Evolutionary conservation across 2,329 filamentous ascomycete genomes (phyloP), one percentile per base, ranked within the genome.

Genomic region (Chrysoporthe cubensis): DNA sequence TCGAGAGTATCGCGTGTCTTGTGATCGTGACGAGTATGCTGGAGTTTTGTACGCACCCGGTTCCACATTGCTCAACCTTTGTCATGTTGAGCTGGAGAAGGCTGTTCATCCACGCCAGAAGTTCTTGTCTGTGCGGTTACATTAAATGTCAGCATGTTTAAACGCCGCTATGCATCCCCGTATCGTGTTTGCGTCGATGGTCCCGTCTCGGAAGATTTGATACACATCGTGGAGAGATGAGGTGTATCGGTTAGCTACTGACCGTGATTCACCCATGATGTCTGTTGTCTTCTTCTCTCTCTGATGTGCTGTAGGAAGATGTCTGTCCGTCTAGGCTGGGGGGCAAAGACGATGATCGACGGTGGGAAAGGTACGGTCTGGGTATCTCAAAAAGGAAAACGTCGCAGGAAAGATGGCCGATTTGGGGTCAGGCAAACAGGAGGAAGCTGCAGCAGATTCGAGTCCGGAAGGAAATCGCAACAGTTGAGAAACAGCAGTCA

Each of bases 1-100:
- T 14, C 2, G 37, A 40, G 18, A n/a, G 21, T 46, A 26, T 26
- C 43, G 26, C 26, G 37, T 13, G 42, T 13, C 13, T 21, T 18
- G 54, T 21, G 18, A 52, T 42, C 8, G 46, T 34, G 58, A 44
- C 32, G 21, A 32, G 62, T 32, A 18, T 32, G 44, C 11, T 37
- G 7, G 43, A 11, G 26, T 8, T 14, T 4, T 50, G 68, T 71
- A 79, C 84, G 76, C 90, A 98, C 95, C 95, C 96, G 77, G 95
- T 98, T 80, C 96, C 96, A 80, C 95, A 98, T 87, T 99, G 96
- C 84, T 99, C 96, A 79, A 99, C 93, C 83, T 97, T 98, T 76
- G 92, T 98, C 76, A 99, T 90, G 84, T 98, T 99, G 77, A 99
- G 91, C 84, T 97, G 94, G 63, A 99, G 90, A 71, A 99, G 91